Base-by-base conservation (phyloP, 1,284 basidiomycete genomes). In the Pascua guehoae region DNA sequence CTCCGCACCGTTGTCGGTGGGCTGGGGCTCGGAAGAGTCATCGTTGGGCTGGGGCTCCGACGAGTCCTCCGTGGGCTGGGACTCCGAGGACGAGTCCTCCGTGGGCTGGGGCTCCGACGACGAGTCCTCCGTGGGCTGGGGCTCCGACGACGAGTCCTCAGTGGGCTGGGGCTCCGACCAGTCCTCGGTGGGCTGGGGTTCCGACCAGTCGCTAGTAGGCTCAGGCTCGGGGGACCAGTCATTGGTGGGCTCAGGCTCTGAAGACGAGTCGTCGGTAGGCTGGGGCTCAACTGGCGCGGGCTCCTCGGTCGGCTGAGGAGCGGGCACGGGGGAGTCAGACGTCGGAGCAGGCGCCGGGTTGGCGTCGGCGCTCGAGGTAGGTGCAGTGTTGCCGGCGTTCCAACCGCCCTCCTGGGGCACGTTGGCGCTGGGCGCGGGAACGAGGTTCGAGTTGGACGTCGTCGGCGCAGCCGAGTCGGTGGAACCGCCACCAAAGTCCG, bases 351-450 rank as follows among this genome's bases (percentile, higher is more conserved):
- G 50, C 12, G 50, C 37, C 14, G 55, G 41, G 12, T 40, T n/a
- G 14, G n/a, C 1, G 38, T 46, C 49, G 43, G 43, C 54, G 7
- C 24, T 32, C 24, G 24, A 4, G 24, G 24, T 32, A 3, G 24
- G 24, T 32, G 24, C 24, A 32, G 24, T 32, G 24, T 32, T 32
- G 24, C 24, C 24, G 3, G 24, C 24, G 24, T 32, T 32, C 24
- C 24, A 32, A 32, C 24, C 24, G 24, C 24, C 24, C 24, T 32
- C 24, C 24, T 3, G 24, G 18, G 53, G 42, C 48, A 52, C 60
- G 49, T 69, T 62, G 32, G 66, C 61, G 41, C 60, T 65, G 15
- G 56, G 56, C 15, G 66, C 67, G n/a, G 66, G 58, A 16, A 65
- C 58, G 18, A 64, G 58, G 60, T 67, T 68, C 5, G 66, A 61